phyloP scores from a whole-genome alignment of 345 rosid genomes.

The Tarenaya hassleriana region DNA sequence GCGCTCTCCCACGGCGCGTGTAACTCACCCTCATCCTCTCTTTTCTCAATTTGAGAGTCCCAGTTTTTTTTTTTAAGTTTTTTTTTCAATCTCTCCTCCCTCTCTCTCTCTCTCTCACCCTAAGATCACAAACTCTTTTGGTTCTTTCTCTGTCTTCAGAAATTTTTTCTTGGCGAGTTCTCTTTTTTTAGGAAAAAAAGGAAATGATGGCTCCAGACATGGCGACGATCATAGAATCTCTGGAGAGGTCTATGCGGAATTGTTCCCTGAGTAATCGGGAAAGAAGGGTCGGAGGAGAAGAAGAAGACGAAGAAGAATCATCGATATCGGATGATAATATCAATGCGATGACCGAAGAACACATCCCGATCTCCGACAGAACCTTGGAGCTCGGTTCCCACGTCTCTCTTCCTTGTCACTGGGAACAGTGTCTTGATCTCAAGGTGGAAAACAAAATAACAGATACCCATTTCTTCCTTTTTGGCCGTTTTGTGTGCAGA shows the following conservation, averaged over 20 bases:
- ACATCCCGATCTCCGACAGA: constrained; percentile 37
- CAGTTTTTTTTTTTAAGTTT: constrained; percentile 23
- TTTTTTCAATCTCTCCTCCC: constrained; percentile 21
- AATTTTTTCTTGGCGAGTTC: neutral
- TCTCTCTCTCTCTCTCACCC: neutral
- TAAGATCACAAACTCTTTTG: neutral
- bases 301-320: constrained; percentile 29
- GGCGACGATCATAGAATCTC: constrained; percentile 60
- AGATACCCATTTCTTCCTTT: neutral
- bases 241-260: constrained; percentile 71
- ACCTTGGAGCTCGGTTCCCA: constrained; percentile 84
- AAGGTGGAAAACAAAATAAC: constrained; percentile 38
- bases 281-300: constrained; percentile 23
- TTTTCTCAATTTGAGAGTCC: neutral
- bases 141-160: neutral
- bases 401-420: constrained; percentile 71
- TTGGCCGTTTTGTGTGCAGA: constrained; percentile 6
- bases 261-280: constrained; percentile 46
- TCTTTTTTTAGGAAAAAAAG: neutral
- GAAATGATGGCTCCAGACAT: constrained; percentile 67
- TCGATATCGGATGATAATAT: constrained; percentile 36
- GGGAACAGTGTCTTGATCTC: constrained; percentile 99
- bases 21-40: constrained; percentile 9
- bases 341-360: constrained; percentile 12
- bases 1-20: constrained; percentile 32